Conservation (phyloP, 2,329 filamentous ascomycete species). For the Fusarium palustre region DNA sequence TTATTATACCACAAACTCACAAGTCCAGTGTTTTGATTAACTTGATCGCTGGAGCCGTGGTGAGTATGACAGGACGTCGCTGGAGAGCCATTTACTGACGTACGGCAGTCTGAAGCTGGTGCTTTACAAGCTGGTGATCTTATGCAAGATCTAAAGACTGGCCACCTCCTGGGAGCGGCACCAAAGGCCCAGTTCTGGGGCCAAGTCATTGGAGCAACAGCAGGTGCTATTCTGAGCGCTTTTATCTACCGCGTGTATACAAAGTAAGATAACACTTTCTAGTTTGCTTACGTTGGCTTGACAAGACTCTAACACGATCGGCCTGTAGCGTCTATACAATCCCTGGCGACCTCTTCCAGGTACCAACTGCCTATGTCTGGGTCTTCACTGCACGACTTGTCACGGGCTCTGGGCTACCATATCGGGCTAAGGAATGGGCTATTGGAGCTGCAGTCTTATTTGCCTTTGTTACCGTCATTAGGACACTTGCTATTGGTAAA, state of each 20-base stretch:
- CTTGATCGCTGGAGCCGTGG: slow-evolving; percentile 88
- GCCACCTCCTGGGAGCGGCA: slow-evolving; percentile 89
- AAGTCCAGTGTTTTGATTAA: slow-evolving; percentile 95
- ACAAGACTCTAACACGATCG: slow-evolving; percentile 12
- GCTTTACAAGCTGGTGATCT: slow-evolving; percentile 95
- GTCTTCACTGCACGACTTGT: slow-evolving; percentile 95
- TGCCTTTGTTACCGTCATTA: slow-evolving; percentile 74
- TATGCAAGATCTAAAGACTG: slow-evolving; percentile 97
- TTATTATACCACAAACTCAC: slow-evolving; percentile 83
- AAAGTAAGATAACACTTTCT: slow-evolving; percentile 51
- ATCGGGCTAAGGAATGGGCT: slow-evolving; percentile 85
- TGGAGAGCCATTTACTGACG: slow-evolving; percentile 3
- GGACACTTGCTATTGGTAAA: slow-evolving; percentile 68
- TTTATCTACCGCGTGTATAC: slow-evolving; percentile 92
- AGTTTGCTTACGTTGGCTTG: background rate
- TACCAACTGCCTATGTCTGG: slow-evolving; percentile 96
- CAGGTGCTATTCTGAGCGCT: slow-evolving; percentile 87
- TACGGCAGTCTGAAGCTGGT: slow-evolving; percentile 61
- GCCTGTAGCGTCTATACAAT: slow-evolving; percentile 81
- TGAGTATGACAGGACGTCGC: slow-evolving; percentile 45
- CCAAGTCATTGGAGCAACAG: slow-evolving; percentile 88
- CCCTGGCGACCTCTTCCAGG: slow-evolving; percentile 89
- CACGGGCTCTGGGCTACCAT: slow-evolving; percentile 87
- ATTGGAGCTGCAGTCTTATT: slow-evolving; percentile 80
- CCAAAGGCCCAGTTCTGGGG: slow-evolving; percentile 97